Evolutionary conservation across 2,329 filamentous ascomycete species (phyloP).

Genomic region (Cladophialophora exuberans): DNA sequence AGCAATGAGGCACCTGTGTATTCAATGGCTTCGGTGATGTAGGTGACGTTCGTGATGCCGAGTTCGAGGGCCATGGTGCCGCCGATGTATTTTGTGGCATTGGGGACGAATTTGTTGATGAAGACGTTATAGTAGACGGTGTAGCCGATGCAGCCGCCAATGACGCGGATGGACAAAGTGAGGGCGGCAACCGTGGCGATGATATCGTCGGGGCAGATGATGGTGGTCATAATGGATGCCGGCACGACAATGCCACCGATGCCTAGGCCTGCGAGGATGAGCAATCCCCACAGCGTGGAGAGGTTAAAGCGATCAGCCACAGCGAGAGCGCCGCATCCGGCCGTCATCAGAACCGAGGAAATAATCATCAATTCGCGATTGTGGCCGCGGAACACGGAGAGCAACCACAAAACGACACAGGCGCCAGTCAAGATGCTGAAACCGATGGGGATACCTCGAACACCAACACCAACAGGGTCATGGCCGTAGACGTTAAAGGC

Average conservation of each 20-base stretch:
- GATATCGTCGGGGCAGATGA: slow-evolving; percentile 69
- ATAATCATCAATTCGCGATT: slow-evolving; percentile 64
- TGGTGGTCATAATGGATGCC: slow-evolving; percentile 68
- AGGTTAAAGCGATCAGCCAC: slow-evolving; percentile 58
- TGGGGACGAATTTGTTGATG: slow-evolving; percentile 49
- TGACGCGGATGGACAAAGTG: slow-evolving; percentile 69
- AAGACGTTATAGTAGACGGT: slow-evolving; percentile 60
- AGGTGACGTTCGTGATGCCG: slow-evolving; percentile 52
- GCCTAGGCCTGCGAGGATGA: slow-evolving; percentile 65
- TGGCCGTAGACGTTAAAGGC: slow-evolving; percentile 70
- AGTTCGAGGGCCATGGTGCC: slow-evolving; percentile 53
- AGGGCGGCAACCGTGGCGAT: slow-evolving; percentile 71
- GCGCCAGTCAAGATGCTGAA: slow-evolving; percentile 67
- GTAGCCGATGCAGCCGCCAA: slow-evolving; percentile 69
- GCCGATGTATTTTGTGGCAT: slow-evolving; percentile 54
- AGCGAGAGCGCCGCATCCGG: slow-evolving; percentile 59
- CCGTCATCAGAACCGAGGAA: slow-evolving; percentile 67
- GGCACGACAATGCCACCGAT: slow-evolving; percentile 71
- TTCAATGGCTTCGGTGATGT: slow-evolving; percentile 56
- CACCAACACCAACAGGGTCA: slow-evolving; percentile 65
- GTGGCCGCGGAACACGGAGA: slow-evolving; percentile 61
- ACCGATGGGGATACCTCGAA: slow-evolving; percentile 67
- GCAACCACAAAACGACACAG: slow-evolving; percentile 59
- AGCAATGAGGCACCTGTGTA: slow-evolving; percentile 59
- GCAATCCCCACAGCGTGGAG: slow-evolving; percentile 57